Base-by-base conservation (phyloP, 2,329 filamentous ascomycete species). In the Cladosporium sp. region DNA sequence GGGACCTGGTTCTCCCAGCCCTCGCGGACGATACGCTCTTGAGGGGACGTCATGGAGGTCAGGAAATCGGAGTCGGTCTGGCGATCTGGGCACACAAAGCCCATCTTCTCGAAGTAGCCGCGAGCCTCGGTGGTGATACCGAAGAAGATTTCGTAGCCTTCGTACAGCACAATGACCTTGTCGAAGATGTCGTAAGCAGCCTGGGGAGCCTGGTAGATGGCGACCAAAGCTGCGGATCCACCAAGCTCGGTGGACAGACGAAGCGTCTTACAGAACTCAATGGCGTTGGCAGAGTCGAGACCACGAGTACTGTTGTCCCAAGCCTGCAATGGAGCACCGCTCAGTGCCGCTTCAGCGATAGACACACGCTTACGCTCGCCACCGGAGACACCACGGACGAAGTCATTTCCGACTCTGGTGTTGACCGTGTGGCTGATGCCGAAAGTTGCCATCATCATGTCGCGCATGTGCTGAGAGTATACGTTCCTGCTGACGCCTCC, bases 281-380 rank as follows among this genome's bases (percentile, higher is more conserved):
- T 78, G 47, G 86, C 85, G 66, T 88, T 89, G 68, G 85, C 85
- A 27, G 80, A 85, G 69, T 89, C 86, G 27, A 89, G 74, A 68
- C 85, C 85, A 70, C 86, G 77, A 20, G 86, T 89, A 36, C 80
- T 84, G 72, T 89, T 89, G 62, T 89, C 89, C 88, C 88, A 93
- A 54, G 47, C 39, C 64, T 88, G 84, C 4, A 68, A 45, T n/a
- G 65, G 62, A 0, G 80, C 79, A 29, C 76, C 73, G 13, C 84
- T 84, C 9, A 90, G 73, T 53, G 85, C 78, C 57, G 88, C 88
- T 68, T 93, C 88, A 1, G 86, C 87, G 54, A 93, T 89, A 39
- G 83, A 87, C 4, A 95, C 88, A 64, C 89, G 83, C 71, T 93
- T 83, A 63, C 83, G 79, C 74, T 89, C 85, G 63, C 86, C 86